These are phyloP conservation scores for Rhodotorula sp. DNA, from an alignment of 1,284 basidiomycete species.

Conservation along the genomic window DNA sequence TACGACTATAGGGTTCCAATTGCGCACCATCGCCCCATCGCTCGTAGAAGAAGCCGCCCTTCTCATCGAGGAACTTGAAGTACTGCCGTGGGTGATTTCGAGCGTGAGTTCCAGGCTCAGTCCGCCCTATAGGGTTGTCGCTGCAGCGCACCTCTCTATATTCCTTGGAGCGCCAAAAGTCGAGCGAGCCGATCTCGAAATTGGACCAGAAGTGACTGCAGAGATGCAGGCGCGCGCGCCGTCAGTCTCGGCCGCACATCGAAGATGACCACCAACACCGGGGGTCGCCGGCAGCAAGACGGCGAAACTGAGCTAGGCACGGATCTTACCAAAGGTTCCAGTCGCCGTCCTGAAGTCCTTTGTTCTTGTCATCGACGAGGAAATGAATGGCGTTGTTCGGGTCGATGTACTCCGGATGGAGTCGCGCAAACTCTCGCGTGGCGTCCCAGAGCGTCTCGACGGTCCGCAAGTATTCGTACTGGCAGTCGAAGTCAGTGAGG, in stretches of 20 bases:
- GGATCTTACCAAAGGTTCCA: conserved; percentile 31
- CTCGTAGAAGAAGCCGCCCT: conserved; percentile 77
- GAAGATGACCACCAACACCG: not conserved
- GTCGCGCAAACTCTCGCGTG: conserved; percentile 59
- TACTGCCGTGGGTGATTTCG: conserved; percentile 50
- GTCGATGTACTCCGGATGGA: conserved; percentile 67
- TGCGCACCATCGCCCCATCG: conserved; percentile 67
- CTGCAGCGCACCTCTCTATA: conserved; percentile 58
- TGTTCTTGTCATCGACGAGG: conserved; percentile 67
- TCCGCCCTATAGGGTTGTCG: not conserved
- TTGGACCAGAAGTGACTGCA: conserved; percentile 57
- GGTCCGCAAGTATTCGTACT: conserved; percentile 71
- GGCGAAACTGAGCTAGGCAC: not conserved
- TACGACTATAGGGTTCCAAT: too few species aligned
- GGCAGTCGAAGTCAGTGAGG: not conserved
- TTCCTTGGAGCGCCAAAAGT: conserved; percentile 75
- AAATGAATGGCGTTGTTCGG: conserved; percentile 71
- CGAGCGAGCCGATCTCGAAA: conserved; percentile 67
- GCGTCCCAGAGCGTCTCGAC: conserved; percentile 71
- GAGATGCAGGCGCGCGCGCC: not conserved
- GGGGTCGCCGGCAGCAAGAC: not conserved
- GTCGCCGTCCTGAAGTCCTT: conserved; percentile 67
- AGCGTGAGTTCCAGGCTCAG: not conserved
- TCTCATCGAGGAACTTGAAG: conserved; percentile 68
- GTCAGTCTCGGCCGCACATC: not conserved